These are phyloP conservation scores for Fusarium subglutinans DNA, from an alignment of 2,329 filamentous ascomycete genomes.

Conservation along the genomic window DNA sequence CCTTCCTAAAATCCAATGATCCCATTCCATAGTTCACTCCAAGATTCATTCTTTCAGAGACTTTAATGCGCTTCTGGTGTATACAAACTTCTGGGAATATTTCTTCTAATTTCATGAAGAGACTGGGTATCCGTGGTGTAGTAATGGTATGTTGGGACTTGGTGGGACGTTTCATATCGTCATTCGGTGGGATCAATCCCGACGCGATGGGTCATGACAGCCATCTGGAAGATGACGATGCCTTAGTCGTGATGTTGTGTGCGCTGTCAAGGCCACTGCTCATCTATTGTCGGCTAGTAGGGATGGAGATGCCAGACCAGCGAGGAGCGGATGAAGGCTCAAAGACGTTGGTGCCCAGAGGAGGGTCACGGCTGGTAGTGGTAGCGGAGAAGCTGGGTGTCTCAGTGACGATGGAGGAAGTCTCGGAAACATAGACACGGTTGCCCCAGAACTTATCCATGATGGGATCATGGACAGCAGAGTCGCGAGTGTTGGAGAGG, in stretches of 20 bases:
- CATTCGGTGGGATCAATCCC: not conserved
- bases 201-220: not conserved
- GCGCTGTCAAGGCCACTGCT: too few species aligned
- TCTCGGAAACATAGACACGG: constrained; percentile 4
- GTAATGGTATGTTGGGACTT: not conserved
- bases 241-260: not conserved
- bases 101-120: not conserved
- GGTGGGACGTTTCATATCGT: not conserved
- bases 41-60: not conserved
- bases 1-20: not conserved
- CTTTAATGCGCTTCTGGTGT: not conserved
- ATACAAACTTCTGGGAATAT: not conserved
- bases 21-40: not conserved
- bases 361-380: constrained; percentile 30
- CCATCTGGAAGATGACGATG: not conserved
- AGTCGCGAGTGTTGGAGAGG: constrained; percentile 19
- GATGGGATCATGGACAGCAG: constrained; percentile 34
- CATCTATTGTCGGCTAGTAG: constrained; percentile 7
- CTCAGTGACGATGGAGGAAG: not conserved
- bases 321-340: constrained; percentile 35
- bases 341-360: constrained; percentile 34
- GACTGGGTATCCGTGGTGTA: not conserved
- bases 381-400: constrained; percentile 1
- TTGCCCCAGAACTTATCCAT: constrained; percentile 37
- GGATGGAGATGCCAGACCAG: constrained; percentile 28